A percentile compares a stretch with the other conserved stretches of the same genome.
Evolutionary conservation across 208 protist genomes (phyloP).

Genomic region (Leishmania turanica): DNA sequence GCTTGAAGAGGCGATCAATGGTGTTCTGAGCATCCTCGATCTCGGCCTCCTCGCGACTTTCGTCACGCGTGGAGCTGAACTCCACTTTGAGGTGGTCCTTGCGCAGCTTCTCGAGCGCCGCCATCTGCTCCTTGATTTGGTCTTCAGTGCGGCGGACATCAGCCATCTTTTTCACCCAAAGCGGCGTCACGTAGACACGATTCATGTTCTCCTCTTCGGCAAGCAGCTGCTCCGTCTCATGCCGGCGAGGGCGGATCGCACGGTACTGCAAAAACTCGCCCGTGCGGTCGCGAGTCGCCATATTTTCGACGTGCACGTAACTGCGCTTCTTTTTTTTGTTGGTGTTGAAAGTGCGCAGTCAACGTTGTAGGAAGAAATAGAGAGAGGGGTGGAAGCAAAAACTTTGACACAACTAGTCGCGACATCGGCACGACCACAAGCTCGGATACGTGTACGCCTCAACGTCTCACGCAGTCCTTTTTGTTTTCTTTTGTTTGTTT

Average conservation of each 20-base stretch:
- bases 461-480: neutral
- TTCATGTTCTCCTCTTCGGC: constrained; percentile 63
- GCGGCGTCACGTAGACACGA: constrained; percentile 68
- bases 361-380: neutral
- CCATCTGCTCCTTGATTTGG: constrained; percentile 78
- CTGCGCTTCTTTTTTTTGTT: neutral
- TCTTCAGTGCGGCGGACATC: constrained; percentile 70
- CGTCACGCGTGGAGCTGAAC: constrained; percentile 86
- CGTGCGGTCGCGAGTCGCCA: constrained; percentile 90
- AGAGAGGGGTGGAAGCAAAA: too few relatives aligned
- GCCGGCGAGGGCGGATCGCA: constrained; percentile 52
- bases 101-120: constrained; percentile 67
- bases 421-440: neutral
- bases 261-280: constrained; percentile 88
- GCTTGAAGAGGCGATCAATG: constrained; percentile 90
- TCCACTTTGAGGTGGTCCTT: constrained; percentile 89
- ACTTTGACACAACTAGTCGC: neutral
- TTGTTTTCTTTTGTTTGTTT: neutral
- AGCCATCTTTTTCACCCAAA: constrained; percentile 87
- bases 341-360: neutral
- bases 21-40: constrained; percentile 81
- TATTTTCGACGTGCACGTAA: constrained; percentile 14
- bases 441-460: neutral
- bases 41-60: constrained; percentile 72
- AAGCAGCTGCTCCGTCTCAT: constrained; percentile 75